A percentile compares a stretch with the other conserved stretches of the same genome.
These are phyloP conservation scores for Glycine soja DNA, from an alignment of 306 rosid species.

Conservation along the genomic window DNA sequence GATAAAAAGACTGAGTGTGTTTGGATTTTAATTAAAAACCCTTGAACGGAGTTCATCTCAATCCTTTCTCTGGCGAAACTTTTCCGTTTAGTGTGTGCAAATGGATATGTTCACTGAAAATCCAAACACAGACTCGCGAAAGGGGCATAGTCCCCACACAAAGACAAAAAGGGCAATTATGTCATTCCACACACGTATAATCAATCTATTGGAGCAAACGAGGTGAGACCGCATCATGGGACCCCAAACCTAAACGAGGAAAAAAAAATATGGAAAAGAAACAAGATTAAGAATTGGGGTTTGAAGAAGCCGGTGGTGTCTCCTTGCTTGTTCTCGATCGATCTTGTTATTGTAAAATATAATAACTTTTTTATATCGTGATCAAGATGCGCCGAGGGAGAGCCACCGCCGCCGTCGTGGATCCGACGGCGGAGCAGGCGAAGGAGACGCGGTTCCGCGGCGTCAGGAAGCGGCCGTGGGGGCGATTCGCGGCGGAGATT, in stretches of 20 bases:
- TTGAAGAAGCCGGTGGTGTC: conserved; percentile 52
- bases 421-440: conserved; percentile 29
- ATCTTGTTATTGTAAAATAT: conserved; percentile 21
- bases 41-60: too few species aligned
- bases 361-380: neutral
- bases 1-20: too few species aligned
- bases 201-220: conserved; percentile 31
- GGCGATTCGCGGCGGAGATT: conserved; percentile 93
- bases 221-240: conserved; percentile 42
- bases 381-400: conserved; percentile 69
- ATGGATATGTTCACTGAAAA: too few species aligned
- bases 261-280: conserved; percentile 44
- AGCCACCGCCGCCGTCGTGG: conserved; percentile 32
- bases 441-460: conserved; percentile 78
- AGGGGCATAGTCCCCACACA: neutral
- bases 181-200: neutral
- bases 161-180: neutral
- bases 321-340: neutral
- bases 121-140: too few species aligned
- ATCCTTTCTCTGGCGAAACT: too few species aligned
- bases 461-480: conserved; percentile 93
- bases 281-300: conserved; percentile 38
- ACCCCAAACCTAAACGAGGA: conserved; percentile 13
- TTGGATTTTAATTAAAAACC: too few species aligned
- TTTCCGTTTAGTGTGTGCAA: too few species aligned